Evolutionary conservation across 306 rosid genomes (phyloP), one percentile per base, ranked within the genome.

Genomic region (Ormosia semicastrata): DNA sequence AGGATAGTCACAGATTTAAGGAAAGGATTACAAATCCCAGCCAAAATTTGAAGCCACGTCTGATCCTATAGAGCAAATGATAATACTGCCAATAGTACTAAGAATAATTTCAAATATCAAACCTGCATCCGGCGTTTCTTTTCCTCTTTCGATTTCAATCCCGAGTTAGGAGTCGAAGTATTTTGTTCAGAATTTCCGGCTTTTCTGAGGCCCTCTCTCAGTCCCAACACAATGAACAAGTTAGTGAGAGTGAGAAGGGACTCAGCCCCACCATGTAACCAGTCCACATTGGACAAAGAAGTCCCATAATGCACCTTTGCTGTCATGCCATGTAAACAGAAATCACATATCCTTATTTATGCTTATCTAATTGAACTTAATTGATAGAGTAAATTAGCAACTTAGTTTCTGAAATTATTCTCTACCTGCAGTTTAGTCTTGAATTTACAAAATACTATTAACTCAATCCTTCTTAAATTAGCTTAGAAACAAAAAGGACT

Each of bases 181-280:
- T 62, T 79, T 77, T 78, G 46, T 66, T 81, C 49, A 11, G 85
- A 80, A 79, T 82, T 88, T 80, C 3, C 71, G 80, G 71, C 72
- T 78, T 87, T 84, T 58, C 96, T 83, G 15, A 93, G 91, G 66
- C 88, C 97, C 76, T 85, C 82, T 89, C 99, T 88, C 81, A 95
- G 78, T 67, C 97, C 99, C 92, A 93, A 5, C 79, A 90, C 98
- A 63, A 93, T 91, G 85, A 93, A 92, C 81, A 95, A 67, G 79
- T 93, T 95, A 73, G 97, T 95, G 46, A 95, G 89, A 71, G 97
- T 85, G 77, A 95, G 97, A 81, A 93, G 91, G 0, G 97, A 92
- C 87, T 95, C 99, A 29, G 97, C 94, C 12, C 97, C 97, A 17
- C 99, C 96, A 34, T 93, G 98, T 66, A 95, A 92, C 99, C 98